Evolutionary conservation across 129 eudicot genomes (phyloP).

Genomic region (Centaurea solstitialis): DNA sequence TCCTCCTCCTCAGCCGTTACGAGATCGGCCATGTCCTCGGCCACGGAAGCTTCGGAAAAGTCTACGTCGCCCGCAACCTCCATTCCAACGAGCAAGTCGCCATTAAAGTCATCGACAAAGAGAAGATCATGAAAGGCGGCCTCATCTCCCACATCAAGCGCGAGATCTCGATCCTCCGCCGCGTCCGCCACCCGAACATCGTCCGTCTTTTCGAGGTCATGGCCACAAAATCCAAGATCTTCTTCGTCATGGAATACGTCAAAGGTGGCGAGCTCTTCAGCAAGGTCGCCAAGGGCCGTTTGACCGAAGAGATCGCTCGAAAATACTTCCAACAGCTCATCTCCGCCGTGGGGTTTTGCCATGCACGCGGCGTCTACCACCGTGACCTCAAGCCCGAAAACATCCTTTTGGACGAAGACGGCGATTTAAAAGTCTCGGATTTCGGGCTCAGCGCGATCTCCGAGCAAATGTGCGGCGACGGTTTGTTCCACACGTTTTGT

Average conservation of each 20-base stretch:
- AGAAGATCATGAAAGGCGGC: conserved; percentile 60
- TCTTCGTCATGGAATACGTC: conserved; percentile 68
- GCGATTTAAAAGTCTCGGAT: conserved; percentile 70
- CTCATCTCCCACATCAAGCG: conserved; percentile 59
- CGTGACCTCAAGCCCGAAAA: conserved; percentile 69
- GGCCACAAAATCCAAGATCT: conserved; percentile 71
- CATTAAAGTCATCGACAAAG: conserved; percentile 68
- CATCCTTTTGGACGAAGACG: conserved; percentile 58
- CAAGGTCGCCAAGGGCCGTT: conserved; percentile 67
- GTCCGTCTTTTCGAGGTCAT: conserved; percentile 67
- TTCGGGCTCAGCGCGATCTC: conserved; percentile 65
- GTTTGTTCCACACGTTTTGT: conserved; percentile 65
- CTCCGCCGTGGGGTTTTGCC: conserved; percentile 67
- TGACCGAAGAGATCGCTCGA: conserved; percentile 57
- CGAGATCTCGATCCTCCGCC: conserved; percentile 64
- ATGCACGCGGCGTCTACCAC: conserved; percentile 70
- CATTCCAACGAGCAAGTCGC: conserved; percentile 61
- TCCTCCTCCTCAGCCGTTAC: conserved; percentile 54
- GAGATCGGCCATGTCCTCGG: conserved; percentile 67
- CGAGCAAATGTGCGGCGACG: conserved; percentile 61
- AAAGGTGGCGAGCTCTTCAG: conserved; percentile 61
- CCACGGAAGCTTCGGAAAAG: conserved; percentile 73
- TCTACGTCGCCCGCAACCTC: conserved; percentile 59
- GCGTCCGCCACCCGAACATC: conserved; percentile 69
- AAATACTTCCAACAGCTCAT: conserved; percentile 62